Evolutionary conservation across 2,329 filamentous ascomycete genomes (phyloP).

Genomic region (Alternaria angustiovoidea): DNA sequence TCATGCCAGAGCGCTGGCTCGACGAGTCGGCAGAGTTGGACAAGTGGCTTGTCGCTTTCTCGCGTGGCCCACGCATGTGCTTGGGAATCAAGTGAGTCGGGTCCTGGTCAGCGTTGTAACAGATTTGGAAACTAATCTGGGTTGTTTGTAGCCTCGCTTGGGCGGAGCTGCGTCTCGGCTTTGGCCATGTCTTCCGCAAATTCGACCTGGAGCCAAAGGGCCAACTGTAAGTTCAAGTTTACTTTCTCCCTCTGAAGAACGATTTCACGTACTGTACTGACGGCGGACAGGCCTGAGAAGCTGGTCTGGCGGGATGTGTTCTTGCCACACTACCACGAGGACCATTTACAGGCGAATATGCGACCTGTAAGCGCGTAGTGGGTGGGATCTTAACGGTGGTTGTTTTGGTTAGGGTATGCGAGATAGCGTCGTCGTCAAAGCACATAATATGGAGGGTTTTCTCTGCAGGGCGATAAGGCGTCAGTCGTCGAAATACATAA

Average conservation of each 20-base stretch:
- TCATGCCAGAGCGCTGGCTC: conserved; percentile 46
- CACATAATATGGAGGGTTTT: background rate
- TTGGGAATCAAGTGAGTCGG: conserved; percentile 39
- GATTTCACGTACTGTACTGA: conserved; percentile 7
- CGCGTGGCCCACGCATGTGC: conserved; percentile 47
- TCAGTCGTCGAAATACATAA: background rate
- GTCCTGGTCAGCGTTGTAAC: background rate
- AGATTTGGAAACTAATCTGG: background rate
- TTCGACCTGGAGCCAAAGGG: conserved; percentile 40
- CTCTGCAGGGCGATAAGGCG: background rate
- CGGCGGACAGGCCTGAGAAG: conserved; percentile 21
- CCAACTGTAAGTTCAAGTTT: conserved; percentile 25
- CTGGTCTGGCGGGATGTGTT: conserved; percentile 35
- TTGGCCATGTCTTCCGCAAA: conserved; percentile 41
- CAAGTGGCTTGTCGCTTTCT: conserved; percentile 45
- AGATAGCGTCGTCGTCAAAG: background rate
- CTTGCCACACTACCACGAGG: conserved; percentile 30
- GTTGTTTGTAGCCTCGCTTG: conserved; percentile 40
- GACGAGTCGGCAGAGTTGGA: conserved; percentile 34
- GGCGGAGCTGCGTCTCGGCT: conserved; percentile 43
- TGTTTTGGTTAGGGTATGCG: background rate
- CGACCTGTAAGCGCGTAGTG: conserved; percentile 8
- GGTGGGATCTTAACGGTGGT: background rate
- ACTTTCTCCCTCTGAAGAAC: background rate
- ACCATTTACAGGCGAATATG: conserved; percentile 30